phyloP scores from a whole-genome alignment of 75 land plant species.

The Sequoiadendron giganteum region DNA sequence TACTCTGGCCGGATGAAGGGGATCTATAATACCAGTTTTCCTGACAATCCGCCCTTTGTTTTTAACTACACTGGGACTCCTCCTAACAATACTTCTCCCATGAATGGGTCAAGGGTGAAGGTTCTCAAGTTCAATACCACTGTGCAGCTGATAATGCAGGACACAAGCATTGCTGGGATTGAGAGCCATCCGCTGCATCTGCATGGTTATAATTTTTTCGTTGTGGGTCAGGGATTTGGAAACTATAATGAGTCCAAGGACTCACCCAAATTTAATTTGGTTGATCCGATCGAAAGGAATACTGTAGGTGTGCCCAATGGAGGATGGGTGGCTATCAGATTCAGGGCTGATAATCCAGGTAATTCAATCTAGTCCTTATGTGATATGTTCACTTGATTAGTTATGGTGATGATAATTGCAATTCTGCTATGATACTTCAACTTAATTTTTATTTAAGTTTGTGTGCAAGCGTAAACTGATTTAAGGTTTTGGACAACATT shows the following conservation, averaged over 20 bases:
- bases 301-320: constrained; percentile 41
- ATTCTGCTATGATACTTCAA: too few relatives aligned
- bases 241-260: constrained; percentile 43
- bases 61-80: constrained; percentile 40
- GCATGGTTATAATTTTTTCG: constrained; percentile 40
- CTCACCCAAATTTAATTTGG: constrained; percentile 48
- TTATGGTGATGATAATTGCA: too few relatives aligned
- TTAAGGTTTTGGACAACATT: too few relatives aligned
- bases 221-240: constrained; percentile 49
- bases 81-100: constrained; percentile 24
- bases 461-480: too few relatives aligned
- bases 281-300: constrained; percentile 49
- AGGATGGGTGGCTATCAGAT: constrained; percentile 64
- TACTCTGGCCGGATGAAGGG: constrained; percentile 25
- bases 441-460: too few relatives aligned
- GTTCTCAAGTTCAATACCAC: constrained; percentile 24
- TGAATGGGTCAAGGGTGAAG: constrained; percentile 19
- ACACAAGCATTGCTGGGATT: constrained; percentile 31
- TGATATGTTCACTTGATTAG: too few relatives aligned
- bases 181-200: constrained; percentile 46
- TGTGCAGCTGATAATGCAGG: constrained; percentile 41
- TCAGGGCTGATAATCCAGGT: constrained; percentile 67
- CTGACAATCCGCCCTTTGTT: constrained; percentile 17
- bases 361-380: not conserved
- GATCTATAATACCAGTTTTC: constrained; percentile 34